Evolutionary conservation across 345 rosid genomes (phyloP).

Genomic region (Cochlearia excelsa): DNA sequence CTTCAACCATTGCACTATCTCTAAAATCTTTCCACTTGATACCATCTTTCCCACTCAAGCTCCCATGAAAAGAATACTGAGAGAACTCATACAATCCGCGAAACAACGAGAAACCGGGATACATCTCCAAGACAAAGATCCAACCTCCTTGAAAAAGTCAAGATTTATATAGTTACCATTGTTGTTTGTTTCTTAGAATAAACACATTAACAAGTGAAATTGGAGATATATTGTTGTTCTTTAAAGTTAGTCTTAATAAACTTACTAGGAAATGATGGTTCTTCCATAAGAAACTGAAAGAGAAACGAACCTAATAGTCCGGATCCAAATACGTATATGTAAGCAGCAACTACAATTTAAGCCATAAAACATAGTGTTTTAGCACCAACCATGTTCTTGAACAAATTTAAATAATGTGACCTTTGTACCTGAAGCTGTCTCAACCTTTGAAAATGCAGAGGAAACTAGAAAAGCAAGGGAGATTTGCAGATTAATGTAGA

Average conservation of each 20-base stretch:
- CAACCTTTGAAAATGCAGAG: conserved; percentile 63
- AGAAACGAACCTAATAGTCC: conserved; percentile 83
- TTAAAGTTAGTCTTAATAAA: conserved; percentile 10
- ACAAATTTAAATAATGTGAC: conserved; percentile 2
- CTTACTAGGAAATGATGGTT: conserved; percentile 82
- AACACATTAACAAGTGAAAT: conserved; percentile 4
- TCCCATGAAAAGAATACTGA: conserved; percentile 54
- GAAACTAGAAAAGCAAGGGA: conserved; percentile 72
- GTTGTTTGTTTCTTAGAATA: conserved; percentile 9
- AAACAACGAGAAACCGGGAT: conserved; percentile 80
- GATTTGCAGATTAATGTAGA: conserved; percentile 80
- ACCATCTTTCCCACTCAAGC: conserved; percentile 61
- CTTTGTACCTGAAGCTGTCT: conserved; percentile 80
- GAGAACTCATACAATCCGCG: conserved; percentile 88
- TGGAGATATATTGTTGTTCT: not conserved
- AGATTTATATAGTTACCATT: not conserved
- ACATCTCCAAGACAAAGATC: conserved; percentile 71
- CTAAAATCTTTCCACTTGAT: conserved; percentile 74
- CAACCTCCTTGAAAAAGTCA: conserved; percentile 55
- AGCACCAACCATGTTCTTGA: conserved; percentile 11
- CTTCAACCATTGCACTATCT: conserved; percentile 75
- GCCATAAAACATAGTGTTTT: conserved; percentile 9
- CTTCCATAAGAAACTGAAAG: conserved; percentile 60
- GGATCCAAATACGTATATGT: conserved; percentile 72
- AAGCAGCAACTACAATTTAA: conserved; percentile 53